Percentiles rank a stretch among this genome's conserved stretches.
These are phyloP conservation scores for Penicillium paneum DNA, from an alignment of 2,329 filamentous ascomycete genomes.

Conservation along the genomic window DNA sequence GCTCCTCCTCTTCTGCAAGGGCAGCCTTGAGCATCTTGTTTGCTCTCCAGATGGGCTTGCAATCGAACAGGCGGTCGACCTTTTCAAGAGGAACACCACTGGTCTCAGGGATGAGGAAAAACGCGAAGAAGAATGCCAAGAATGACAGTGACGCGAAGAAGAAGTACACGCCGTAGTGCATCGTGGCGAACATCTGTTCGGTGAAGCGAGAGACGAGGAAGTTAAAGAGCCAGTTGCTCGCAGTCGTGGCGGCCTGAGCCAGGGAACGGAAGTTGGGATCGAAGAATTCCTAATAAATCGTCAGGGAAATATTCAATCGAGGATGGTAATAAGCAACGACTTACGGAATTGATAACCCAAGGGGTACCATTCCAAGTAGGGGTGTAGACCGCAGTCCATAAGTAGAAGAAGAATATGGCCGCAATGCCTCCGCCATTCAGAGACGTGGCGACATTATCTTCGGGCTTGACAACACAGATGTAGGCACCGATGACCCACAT, in stretches of 20 bases:
- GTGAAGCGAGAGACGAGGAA: slow-evolving; percentile 39
- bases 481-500: slow-evolving; percentile 36
- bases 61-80: slow-evolving; percentile 61
- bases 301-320: slow-evolving; percentile 4
- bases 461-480: slow-evolving; percentile 33
- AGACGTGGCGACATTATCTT: slow-evolving; percentile 22
- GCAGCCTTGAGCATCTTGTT: slow-evolving; percentile 35
- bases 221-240: slow-evolving; percentile 38
- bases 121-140: slow-evolving; percentile 57
- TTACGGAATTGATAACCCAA: slow-evolving; percentile 66
- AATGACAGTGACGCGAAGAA: slow-evolving; percentile 66
- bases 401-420: slow-evolving; percentile 64
- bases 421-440: slow-evolving; percentile 38
- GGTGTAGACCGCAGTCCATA: slow-evolving; percentile 71
- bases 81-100: slow-evolving; percentile 63
- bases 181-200: slow-evolving; percentile 40
- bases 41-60: slow-evolving; percentile 37
- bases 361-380: slow-evolving; percentile 70
- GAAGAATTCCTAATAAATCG: slow-evolving; percentile 58
- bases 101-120: slow-evolving; percentile 63
- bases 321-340: neutral
- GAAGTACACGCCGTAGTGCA: slow-evolving; percentile 63
- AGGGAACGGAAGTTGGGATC: slow-evolving; percentile 66
- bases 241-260: slow-evolving; percentile 64
- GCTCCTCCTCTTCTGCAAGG: slow-evolving; percentile 35